Evolutionary conservation across 2,329 filamentous ascomycete species (phyloP).

Genomic region (Cytospora leucostoma): DNA sequence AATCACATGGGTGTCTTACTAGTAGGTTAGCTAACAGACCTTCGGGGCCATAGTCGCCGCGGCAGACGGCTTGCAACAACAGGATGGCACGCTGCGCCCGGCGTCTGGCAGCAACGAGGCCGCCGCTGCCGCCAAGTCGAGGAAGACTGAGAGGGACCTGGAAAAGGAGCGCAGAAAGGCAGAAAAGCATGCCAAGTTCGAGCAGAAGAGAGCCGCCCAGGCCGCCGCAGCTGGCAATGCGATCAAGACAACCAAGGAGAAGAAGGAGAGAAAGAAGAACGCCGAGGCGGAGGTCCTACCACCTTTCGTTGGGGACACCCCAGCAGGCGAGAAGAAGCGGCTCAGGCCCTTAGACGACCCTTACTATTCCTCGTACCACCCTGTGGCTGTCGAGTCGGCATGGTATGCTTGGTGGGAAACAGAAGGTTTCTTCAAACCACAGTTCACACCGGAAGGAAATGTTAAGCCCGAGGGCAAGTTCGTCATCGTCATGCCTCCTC

Average conservation of each 20-base stretch:
- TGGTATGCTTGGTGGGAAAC: slow-evolving; percentile 99
- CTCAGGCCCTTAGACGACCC: slow-evolving; percentile 41
- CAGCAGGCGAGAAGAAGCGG: slow-evolving; percentile 76
- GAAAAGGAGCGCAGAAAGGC: slow-evolving; percentile 85
- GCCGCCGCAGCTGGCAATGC: slow-evolving; percentile 47
- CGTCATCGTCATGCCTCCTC: slow-evolving; percentile 89
- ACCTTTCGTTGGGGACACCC: slow-evolving; percentile 73
- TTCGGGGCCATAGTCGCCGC: too few relatives aligned
- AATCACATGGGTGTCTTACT: too few relatives aligned
- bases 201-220: slow-evolving; percentile 57
- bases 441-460: slow-evolving; percentile 74
- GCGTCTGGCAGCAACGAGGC: too few relatives aligned
- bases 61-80: too few relatives aligned
- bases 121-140: too few relatives aligned
- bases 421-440: slow-evolving; percentile 87
- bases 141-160: slow-evolving; percentile 62
- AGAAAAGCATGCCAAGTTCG: slow-evolving; percentile 80
- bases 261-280: slow-evolving; percentile 72
- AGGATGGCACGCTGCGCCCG: too few relatives aligned
- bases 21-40: too few relatives aligned
- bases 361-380: slow-evolving; percentile 88
- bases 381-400: slow-evolving; percentile 86
- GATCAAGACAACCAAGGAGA: slow-evolving; percentile 48
- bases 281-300: slow-evolving; percentile 64
- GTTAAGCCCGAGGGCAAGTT: slow-evolving; percentile 82